These are phyloP conservation scores for Fraxinus quadrangulata DNA, from an alignment of 257 asterid species.

Conservation along the genomic window DNA sequence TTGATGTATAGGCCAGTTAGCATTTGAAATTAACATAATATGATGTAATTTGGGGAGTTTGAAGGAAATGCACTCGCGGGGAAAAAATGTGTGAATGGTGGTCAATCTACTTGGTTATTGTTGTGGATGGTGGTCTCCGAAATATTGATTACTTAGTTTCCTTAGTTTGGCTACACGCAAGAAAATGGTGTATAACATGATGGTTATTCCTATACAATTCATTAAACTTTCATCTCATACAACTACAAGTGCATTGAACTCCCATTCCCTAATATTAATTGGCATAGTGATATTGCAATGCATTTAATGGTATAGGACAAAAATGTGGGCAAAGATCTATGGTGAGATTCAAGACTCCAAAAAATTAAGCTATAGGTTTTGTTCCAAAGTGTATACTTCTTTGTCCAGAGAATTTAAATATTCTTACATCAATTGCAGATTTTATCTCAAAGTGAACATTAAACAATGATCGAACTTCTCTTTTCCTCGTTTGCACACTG, in stretches of 20 bases:
- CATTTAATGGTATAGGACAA: neutral
- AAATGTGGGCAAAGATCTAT: neutral
- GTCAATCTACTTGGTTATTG: neutral
- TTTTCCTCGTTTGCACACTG: neutral
- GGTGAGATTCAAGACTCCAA: neutral
- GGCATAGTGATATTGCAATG: neutral
- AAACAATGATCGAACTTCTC: neutral
- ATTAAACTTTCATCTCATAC: neutral
- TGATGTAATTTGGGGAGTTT: neutral
- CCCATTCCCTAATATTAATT: neutral
- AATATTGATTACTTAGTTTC: neutral
- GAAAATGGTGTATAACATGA: neutral
- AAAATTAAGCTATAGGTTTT: neutral
- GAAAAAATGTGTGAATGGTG: neutral
- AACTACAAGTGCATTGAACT: too few species aligned
- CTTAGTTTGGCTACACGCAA: neutral
- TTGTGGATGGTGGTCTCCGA: neutral
- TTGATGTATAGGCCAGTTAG: too few species aligned
- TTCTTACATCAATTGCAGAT: neutral
- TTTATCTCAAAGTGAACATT: neutral
- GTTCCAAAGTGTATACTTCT: neutral
- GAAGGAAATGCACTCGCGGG: neutral
- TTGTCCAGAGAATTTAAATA: neutral
- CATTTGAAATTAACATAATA: neutral
- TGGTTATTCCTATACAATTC: neutral